These are phyloP conservation scores for Dactylonectria macrodidyma DNA, from an alignment of 2,329 filamentous ascomycete genomes.

Conservation along the genomic window DNA sequence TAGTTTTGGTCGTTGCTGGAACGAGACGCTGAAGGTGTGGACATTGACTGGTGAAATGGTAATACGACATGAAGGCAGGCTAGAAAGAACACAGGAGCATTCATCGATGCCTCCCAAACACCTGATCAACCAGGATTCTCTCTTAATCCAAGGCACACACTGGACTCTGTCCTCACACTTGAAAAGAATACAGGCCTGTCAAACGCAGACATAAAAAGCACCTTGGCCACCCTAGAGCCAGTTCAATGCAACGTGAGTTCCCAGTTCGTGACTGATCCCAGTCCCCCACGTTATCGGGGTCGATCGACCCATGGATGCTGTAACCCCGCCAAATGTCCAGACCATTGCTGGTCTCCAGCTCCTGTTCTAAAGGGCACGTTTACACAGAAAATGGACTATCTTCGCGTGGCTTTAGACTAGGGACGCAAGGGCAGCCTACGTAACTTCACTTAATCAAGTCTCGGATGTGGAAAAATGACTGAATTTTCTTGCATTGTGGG, in stretches of 20 bases:
- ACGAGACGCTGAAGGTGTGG: too few relatives aligned
- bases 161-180: neutral
- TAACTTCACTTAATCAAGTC: neutral
- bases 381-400: constrained; percentile 7
- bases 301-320: constrained; percentile 15
- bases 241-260: constrained; percentile 21
- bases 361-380: constrained; percentile 2
- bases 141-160: constrained; percentile 8
- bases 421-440: neutral
- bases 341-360: constrained; percentile 9
- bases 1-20: too few relatives aligned
- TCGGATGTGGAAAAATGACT: neutral
- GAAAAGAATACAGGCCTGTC: constrained; percentile 5
- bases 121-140: constrained; percentile 10
- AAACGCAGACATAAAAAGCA: constrained; percentile 12
- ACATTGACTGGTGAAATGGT: too few relatives aligned
- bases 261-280: constrained; percentile 23
- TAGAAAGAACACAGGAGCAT: too few relatives aligned
- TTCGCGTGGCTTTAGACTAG: neutral
- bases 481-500: neutral
- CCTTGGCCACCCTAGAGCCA: constrained; percentile 13
- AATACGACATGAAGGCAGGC: too few relatives aligned
- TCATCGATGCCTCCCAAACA: neutral
- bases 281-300: constrained; percentile 25
- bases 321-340: constrained; percentile 15